Evolutionary conservation across 2,329 filamentous ascomycete species (phyloP).

Genomic region (Talaromyces rugulosus): DNA sequence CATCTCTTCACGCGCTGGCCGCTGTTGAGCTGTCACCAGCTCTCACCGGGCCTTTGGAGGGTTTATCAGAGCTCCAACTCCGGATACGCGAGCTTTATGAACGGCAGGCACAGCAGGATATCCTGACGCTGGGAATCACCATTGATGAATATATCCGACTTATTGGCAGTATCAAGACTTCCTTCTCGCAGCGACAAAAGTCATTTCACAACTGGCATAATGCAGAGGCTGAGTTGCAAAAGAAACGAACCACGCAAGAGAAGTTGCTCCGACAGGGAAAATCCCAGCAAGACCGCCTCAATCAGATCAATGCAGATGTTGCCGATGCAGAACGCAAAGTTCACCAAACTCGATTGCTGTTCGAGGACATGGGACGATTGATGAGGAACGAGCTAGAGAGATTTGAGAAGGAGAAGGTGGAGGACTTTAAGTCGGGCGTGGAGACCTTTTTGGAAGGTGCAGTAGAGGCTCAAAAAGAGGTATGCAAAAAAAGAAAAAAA

Average conservation of each 20-base stretch:
- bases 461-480: constrained; percentile 98
- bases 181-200: constrained; percentile 89
- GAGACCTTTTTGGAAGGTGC: constrained; percentile 97
- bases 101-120: constrained; percentile 92
- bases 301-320: constrained; percentile 88
- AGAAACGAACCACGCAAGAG: constrained; percentile 83
- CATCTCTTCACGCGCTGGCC: constrained; percentile 86
- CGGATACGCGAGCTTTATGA: constrained; percentile 95
- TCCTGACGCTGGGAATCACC: constrained; percentile 92
- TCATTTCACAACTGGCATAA: constrained; percentile 92
- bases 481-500: too few relatives aligned
- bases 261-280: constrained; percentile 93
- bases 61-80: constrained; percentile 86
- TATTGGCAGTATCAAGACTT: constrained; percentile 90
- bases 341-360: constrained; percentile 81
- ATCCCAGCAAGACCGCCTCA: constrained; percentile 91
- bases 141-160: constrained; percentile 97
- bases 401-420: constrained; percentile 96
- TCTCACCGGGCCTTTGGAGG: constrained; percentile 83
- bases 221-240: constrained; percentile 84
- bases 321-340: constrained; percentile 91
- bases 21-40: constrained; percentile 87
- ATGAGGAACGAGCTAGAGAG: constrained; percentile 89
- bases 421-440: constrained; percentile 97
- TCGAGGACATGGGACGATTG: constrained; percentile 94